Base-by-base conservation (phyloP, 2,329 filamentous ascomycete species). In the Fusarium tuaranense region DNA sequence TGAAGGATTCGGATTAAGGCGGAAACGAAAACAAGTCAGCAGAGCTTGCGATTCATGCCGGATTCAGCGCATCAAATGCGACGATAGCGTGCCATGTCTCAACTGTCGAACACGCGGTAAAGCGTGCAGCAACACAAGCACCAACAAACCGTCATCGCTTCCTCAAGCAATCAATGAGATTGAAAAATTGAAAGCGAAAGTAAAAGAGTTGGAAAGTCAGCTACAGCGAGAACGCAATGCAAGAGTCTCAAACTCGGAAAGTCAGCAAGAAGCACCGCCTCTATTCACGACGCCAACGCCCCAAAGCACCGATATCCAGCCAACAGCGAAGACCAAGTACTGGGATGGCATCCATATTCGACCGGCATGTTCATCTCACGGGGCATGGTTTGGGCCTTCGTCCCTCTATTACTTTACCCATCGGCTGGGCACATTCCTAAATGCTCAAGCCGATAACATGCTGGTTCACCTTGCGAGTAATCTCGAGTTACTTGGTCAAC, bases 21-120 rank as follows among this genome's bases (percentile, higher is more conserved):
- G 70, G 27, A 73, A 73, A n/a, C 67, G 70, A 2, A 60, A 73
- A 12, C 70, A 73, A 51, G 70, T 73, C 12, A 59, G 70, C 14
- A 65, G 70, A 71, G 70, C 70, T 3, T 73, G 70, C 2, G 70
- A 73, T 7, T 27, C 57, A 9, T 73, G 70, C 5, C 48, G 70
- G 27, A 51, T 73, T 2, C 67, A 73, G 1, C 62, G 70, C 6
- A 71, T 73, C 30, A 73, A 73, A 67, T 73, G 70, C 7, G 70
- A 73, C 8, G 68, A 67, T 5, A 63, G 25, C 20, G 12, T 61
- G 1, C 70, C 70, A 1, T 73, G 70, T 20, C 57, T 73, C 32
- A 73, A 73, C 8, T 73, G 70, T 4, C 67, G 58, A 13, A 71
- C 34, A 1, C 36, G 57, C 3, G 57, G 57, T 9, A 38, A 38